Evolutionary conservation across 2,329 filamentous ascomycete genomes (phyloP).

Genomic region (Fusarium beomiforme): DNA sequence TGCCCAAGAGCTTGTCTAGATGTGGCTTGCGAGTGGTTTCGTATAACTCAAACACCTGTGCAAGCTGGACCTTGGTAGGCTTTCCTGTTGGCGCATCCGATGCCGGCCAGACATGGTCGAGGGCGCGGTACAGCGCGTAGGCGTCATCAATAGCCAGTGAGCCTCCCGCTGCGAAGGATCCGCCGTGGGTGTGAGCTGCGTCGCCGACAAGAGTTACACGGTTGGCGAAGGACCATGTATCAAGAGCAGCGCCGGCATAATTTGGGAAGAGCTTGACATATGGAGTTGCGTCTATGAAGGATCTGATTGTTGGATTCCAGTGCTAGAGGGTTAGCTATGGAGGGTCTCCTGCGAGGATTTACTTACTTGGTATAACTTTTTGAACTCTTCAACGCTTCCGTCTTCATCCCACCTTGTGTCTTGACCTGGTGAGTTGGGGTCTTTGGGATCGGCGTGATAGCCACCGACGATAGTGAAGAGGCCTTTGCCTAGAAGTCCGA

Average conservation of each 20-base stretch:
- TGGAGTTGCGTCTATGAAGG: slow-evolving; percentile 37
- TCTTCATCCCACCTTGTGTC: not conserved
- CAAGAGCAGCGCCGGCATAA: slow-evolving; percentile 51
- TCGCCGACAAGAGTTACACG: slow-evolving; percentile 52
- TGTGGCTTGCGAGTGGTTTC: slow-evolving; percentile 55
- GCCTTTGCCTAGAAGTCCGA: not conserved
- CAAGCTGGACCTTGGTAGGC: slow-evolving; percentile 34
- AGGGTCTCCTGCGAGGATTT: too few relatives aligned
- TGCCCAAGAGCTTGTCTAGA: slow-evolving; percentile 44
- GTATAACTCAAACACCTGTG: slow-evolving; percentile 51
- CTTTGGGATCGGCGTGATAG: not conserved
- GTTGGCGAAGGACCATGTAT: slow-evolving; percentile 53
- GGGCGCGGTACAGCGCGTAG: slow-evolving; percentile 50
- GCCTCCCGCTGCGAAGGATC: slow-evolving; percentile 53
- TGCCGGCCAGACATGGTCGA: slow-evolving; percentile 49
- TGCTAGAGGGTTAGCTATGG: not conserved
- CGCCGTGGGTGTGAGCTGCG: slow-evolving; percentile 53
- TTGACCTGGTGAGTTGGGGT: not conserved
- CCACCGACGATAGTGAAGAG: not conserved
- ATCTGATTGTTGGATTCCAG: slow-evolving; percentile 42
- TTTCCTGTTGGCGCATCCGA: not conserved
- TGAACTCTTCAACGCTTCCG: not conserved
- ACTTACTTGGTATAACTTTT: not conserved
- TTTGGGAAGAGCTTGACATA: slow-evolving; percentile 46
- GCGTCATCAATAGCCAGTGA: slow-evolving; percentile 54